Conservation (phyloP, 768 basidiomycete species). For the Collybiopsis confluens region DNA sequence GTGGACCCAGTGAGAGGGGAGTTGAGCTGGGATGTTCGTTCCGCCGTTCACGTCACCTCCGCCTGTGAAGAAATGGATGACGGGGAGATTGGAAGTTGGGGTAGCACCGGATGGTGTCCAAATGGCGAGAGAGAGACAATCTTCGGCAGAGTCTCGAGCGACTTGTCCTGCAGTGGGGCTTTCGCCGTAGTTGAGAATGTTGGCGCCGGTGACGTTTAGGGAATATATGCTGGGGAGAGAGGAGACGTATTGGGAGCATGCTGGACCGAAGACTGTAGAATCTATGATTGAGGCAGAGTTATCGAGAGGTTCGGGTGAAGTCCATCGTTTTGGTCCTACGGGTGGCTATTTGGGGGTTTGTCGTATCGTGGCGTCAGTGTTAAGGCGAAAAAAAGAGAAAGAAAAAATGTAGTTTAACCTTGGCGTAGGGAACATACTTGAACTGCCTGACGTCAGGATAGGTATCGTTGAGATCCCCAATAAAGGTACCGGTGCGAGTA, state of each 20-base stretch:
- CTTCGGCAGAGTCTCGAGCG: slow-evolving; percentile 9
- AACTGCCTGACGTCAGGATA: slow-evolving; percentile 9
- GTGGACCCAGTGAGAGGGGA: slow-evolving; percentile 14
- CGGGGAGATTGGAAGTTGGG: slow-evolving; percentile 10
- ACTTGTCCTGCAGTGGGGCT: slow-evolving; percentile 5
- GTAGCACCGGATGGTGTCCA: slow-evolving; percentile 13
- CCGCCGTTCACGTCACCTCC: slow-evolving; percentile 11
- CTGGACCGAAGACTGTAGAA: slow-evolving; percentile 6
- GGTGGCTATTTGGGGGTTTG: slow-evolving; percentile 5
- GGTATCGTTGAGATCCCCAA: slow-evolving; percentile 6
- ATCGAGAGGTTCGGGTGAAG: slow-evolving; percentile 6
- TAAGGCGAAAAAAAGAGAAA: neutral
- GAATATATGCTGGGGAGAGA: slow-evolving; percentile 7
- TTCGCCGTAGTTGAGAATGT: slow-evolving; percentile 11
- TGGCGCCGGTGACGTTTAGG: slow-evolving; percentile 7
- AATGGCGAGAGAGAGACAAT: slow-evolving; percentile 11
- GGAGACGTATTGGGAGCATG: slow-evolving; percentile 12
- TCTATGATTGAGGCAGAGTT: slow-evolving; percentile 1
- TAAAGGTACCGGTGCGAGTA: slow-evolving; percentile 7
- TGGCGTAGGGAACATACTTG: slow-evolving; percentile 9
- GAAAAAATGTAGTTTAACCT: neutral
- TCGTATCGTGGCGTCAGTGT: neutral
- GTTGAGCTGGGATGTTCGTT: slow-evolving; percentile 10
- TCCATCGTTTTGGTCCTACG: slow-evolving; percentile 8
- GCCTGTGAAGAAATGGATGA: slow-evolving; percentile 12